Evolutionary conservation across 2,329 filamentous ascomycete genomes (phyloP).

Genomic region (Fusarium stilboides): DNA sequence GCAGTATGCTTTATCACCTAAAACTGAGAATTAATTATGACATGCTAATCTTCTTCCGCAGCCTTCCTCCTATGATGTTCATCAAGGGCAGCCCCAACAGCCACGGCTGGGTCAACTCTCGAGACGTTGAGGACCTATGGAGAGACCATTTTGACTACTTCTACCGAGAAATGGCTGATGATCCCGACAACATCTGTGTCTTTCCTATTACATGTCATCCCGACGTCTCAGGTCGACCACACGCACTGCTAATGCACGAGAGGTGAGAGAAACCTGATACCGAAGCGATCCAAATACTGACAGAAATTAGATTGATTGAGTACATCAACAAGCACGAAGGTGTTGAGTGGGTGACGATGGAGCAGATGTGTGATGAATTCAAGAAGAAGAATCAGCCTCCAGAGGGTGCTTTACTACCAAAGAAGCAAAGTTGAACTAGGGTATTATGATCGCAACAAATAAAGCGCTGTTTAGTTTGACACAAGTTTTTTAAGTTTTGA

Average conservation of each 20-base stretch:
- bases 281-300: background rate
- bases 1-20: background rate
- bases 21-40: too few species aligned
- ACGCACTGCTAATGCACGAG: conserved; percentile 82
- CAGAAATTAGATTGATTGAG: conserved; percentile 65
- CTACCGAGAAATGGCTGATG: conserved; percentile 69
- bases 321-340: conserved; percentile 74
- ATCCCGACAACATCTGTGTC: conserved; percentile 77
- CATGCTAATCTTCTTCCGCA: background rate
- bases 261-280: conserved; percentile 11
- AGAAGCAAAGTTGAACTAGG: background rate
- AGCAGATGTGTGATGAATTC: conserved; percentile 80
- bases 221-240: conserved; percentile 79
- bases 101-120: conserved; percentile 72
- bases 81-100: conserved; percentile 76
- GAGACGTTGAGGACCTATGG: conserved; percentile 77
- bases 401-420: conserved; percentile 63
- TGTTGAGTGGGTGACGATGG: conserved; percentile 79
- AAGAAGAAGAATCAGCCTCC: conserved; percentile 74
- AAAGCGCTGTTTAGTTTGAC: background rate
- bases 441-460: background rate
- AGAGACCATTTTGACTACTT: conserved; percentile 80
- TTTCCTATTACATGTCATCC: conserved; percentile 86
- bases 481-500: too few species aligned
- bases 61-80: conserved; percentile 78